phyloP scores from a whole-genome alignment of 2,329 filamentous ascomycete species.

The Clarireedia hainanense region DNA sequence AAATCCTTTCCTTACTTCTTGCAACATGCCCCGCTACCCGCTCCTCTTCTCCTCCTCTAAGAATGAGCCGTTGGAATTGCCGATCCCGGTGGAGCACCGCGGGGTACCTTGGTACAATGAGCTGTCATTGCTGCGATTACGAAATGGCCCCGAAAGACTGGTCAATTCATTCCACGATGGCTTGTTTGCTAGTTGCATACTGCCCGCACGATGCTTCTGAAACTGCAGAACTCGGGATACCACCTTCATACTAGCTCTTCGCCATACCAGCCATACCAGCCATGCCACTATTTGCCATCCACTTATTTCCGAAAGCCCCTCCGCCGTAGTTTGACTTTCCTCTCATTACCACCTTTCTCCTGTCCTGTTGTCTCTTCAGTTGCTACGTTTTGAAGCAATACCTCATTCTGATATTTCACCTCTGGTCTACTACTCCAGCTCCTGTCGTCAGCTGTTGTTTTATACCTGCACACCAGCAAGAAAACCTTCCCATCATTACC shows the following conservation, averaged over 20 bases:
- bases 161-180: neutral
- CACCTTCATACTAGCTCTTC: too few relatives aligned
- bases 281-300: neutral
- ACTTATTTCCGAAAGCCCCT: neutral
- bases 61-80: neutral
- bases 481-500: neutral
- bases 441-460: too few relatives aligned
- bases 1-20: too few relatives aligned
- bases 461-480: neutral
- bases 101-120: slow-evolving; percentile 1
- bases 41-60: too few relatives aligned
- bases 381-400: too few relatives aligned
- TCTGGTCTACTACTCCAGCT: too few relatives aligned
- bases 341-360: too few relatives aligned
- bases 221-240: neutral
- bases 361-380: too few relatives aligned
- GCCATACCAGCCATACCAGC: too few relatives aligned
- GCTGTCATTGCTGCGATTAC: slow-evolving; percentile 1
- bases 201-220: neutral
- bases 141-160: neutral
- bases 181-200: neutral
- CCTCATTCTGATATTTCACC: too few relatives aligned
- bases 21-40: too few relatives aligned
- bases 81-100: slow-evolving; percentile 1
- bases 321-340: neutral